Evolutionary conservation across 306 rosid species (phyloP), one percentile per base, ranked within the genome.

Genomic region (Astragalus membranaceus): DNA sequence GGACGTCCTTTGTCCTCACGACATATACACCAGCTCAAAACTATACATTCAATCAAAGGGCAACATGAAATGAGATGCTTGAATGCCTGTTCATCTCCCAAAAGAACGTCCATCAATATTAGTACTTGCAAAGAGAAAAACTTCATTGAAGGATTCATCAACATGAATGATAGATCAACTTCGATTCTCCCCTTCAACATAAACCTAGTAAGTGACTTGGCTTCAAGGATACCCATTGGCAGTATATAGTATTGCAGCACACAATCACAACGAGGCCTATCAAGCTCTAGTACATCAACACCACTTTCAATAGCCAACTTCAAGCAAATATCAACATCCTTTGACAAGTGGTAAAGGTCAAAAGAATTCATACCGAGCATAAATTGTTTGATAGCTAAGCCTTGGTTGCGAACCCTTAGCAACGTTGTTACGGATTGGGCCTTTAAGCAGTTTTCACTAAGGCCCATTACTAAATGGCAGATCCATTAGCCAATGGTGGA

Each of bases 221-320:
- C 60, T 32, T 39, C 58, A 42, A 68, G 13, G 51, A 81, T 15
- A 6, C 58, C 32, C 5, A 2, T 7, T 8, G 76, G 79, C 60
- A 73, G 32, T 15, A 5, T 29, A 59, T 77, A 81, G 52, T 43
- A 51, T 13, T 0, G 9, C 8, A 3, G 7, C 37, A n/a, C n/a
- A 2, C 2, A 5, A 17, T 9, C 8, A 2, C 1, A 23, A 23
- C 26, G 2, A 23, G 2, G 2, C 26, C 63, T 42, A 50, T 13
- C 5, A 33, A 81, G 61, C 10, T 77, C 12, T 0, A 77, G 76
- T 13, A 62, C 79, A 15, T 39, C 33, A 26, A 77, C 53, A 1
- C 67, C n/a, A 35, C 48, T 48, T 39, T 68, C 47, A 26, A 62
- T 17, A 8, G 51, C 74, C 72, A 73, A 68, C 13, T 23, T 23